phyloP scores from a whole-genome alignment of 2,329 filamentous ascomycete species.

The Seiridium cupressi region DNA sequence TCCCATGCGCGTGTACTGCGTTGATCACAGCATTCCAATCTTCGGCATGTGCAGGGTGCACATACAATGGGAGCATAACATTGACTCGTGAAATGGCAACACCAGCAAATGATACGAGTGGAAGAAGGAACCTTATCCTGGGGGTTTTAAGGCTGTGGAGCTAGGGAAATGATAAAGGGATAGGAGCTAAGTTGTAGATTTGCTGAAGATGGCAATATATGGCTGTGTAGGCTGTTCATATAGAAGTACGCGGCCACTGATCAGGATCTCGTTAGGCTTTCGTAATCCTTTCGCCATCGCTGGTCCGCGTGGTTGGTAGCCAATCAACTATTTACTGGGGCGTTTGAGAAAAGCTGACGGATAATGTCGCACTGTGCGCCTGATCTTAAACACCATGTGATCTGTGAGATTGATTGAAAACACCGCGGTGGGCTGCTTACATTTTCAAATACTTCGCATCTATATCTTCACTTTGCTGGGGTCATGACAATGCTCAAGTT shows the following conservation, averaged over 20 bases:
- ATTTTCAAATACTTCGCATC: background rate
- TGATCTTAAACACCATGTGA: background rate
- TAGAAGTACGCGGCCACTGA: background rate
- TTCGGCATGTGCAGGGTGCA: background rate
- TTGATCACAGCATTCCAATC: conserved; percentile 13
- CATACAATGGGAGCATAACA: background rate
- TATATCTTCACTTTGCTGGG: background rate
- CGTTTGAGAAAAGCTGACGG: background rate
- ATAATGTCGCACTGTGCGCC: background rate
- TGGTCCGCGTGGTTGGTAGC: background rate
- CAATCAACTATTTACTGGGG: background rate
- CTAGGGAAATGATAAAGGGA: too few relatives aligned
- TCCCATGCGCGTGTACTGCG: conserved; percentile 10
- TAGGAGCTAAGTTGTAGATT: background rate
- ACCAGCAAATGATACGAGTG: background rate
- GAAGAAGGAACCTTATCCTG: background rate
- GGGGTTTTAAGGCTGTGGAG: too few relatives aligned
- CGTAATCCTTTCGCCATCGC: background rate
- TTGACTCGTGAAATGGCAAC: background rate
- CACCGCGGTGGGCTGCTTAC: background rate
- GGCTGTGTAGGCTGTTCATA: background rate
- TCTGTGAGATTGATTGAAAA: background rate
- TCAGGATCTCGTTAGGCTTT: background rate
- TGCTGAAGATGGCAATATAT: background rate
- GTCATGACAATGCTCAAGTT: too few relatives aligned